Evolutionary conservation across 257 asterid genomes (phyloP), one percentile per base, ranked within the genome.

Genomic region (Solanum lycopersicoides): DNA sequence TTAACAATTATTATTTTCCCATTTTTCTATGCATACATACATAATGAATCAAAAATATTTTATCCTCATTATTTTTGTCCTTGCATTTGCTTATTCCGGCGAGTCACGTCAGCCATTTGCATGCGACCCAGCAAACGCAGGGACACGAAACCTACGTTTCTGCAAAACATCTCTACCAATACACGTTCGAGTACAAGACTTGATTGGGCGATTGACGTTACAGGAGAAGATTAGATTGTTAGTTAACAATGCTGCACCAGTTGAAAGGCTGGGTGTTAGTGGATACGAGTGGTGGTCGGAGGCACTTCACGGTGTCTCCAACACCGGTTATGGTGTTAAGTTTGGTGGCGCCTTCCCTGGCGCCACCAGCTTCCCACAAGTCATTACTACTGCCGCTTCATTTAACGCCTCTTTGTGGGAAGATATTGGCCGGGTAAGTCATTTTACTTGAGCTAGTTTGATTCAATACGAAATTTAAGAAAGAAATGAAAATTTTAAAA

Each of bases 271-370:
- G 9, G 98, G 98, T 9, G 93, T 96, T 4, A 87, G 72, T 56
- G 96, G 99, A 21, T 95, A 93, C 86, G 98, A 96, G 92, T 95
- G 99, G 99, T 96, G 99, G 99, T 95, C 98, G 63, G 99, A 96
- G 93, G 99, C 98, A 0, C 94, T 96, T 4, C 99, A 96, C 87
- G 99, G 99, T 66, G 96, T 96, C n/a, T 93, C 99, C 7, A 91
- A 90, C 85, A 91, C 94, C 11, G 98, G 98, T 6, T 96, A 95
- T 9, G 99, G 98, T 1, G 94, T 91, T 18, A 92, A 87, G 73
- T 96, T 96, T 66, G 95, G 95, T 18, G 98, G 98, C 12, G 75
- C 82, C 11, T 94, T 92, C 85, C 98, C 97, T 74, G 93, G 96
- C 8, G 99, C 98, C 89, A 96, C 99, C 85, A 93, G 96, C 79